Percentiles rank a stretch among this genome's conserved stretches.
Conservation (phyloP, 2,329 filamentous ascomycete species). For the Talaromyces sp. region DNA sequence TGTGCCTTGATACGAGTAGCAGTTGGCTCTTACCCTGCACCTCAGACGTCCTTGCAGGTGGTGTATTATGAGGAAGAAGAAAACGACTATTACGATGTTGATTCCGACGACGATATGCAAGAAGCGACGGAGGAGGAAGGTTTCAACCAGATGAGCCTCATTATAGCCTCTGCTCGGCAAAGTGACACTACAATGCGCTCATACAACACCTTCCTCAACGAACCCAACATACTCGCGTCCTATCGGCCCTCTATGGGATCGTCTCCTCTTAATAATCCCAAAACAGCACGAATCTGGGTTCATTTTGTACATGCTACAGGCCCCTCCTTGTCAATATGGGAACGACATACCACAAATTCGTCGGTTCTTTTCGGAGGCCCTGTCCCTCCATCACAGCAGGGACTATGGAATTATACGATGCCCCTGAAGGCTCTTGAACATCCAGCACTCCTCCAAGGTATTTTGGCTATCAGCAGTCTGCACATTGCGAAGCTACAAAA, state of each 20-base stretch:
- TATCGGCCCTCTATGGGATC: slow-evolving; percentile 63
- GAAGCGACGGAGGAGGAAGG: slow-evolving; percentile 32
- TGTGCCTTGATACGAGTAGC: slow-evolving; percentile 2
- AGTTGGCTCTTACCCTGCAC: slow-evolving; percentile 1
- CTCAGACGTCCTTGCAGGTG: slow-evolving; percentile 2
- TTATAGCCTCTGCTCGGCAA: slow-evolving; percentile 40
- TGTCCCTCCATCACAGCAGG: slow-evolving; percentile 57
- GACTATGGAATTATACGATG: slow-evolving; percentile 68
- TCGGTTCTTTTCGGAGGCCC: slow-evolving; percentile 61
- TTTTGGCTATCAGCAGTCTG: slow-evolving; percentile 78
- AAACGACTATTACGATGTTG: slow-evolving; percentile 60
- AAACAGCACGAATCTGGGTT: slow-evolving; percentile 78
- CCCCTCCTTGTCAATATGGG: slow-evolving; percentile 80
- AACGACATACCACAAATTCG: slow-evolving; percentile 73
- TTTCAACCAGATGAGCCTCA: slow-evolving; percentile 38
- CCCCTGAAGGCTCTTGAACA: slow-evolving; percentile 79
- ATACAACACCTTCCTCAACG: slow-evolving; percentile 45
- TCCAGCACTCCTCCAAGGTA: slow-evolving; percentile 83
- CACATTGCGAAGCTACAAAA: slow-evolving; percentile 81
- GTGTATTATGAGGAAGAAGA: slow-evolving; percentile 40
- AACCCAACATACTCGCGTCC: slow-evolving; percentile 52
- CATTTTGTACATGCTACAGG: slow-evolving; percentile 90
- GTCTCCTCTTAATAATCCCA: slow-evolving; percentile 73
- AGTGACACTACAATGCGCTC: slow-evolving; percentile 47
- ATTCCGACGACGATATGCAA: slow-evolving; percentile 57